Evolutionary conservation across 768 basidiomycete genomes (phyloP), one percentile per base, ranked within the genome.

Genomic region (Psilocybe cyanescens): DNA sequence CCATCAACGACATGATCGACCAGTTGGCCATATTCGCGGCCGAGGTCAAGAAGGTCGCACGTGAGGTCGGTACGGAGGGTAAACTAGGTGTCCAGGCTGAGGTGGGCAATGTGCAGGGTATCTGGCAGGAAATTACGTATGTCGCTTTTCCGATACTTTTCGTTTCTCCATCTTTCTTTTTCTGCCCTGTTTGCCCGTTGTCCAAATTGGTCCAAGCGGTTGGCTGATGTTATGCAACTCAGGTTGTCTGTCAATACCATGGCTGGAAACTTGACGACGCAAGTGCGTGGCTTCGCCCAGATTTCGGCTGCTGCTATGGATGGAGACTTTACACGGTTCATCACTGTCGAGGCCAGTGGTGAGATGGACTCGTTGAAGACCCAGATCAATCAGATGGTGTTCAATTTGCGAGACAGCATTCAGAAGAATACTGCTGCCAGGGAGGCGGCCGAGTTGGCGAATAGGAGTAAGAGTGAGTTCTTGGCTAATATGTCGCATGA

Each of bases 321-420:
- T 70, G 97, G 97, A 62, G 97, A 99, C 76, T 98, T 98, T 76
- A 97, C 95, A 24, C 87, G 95, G 16, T 99, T 99, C 83, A 98
- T 99, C 80, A 99, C 97, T 29, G 97, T 99, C 70, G 97, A 99
- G 70, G 97, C 97, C 1, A 90, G 87, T 63, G 97, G 97, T 55
- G 97, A 99, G 76, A 99, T 99, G 97, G 96, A 99, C 76, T 95
- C 94, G 51, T 84, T 99, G 78, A 99, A 99, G 84, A 97, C 95
- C 1, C 97, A 97, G 77, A 96, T 97, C 80, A 96, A 96, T 69
- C 93, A 97, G 76, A 99, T 99, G 97, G 94, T 99, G 58, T 97
- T 94, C 81, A 96, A 96, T 69, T 83, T 99, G 76, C 83, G 97
- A 28, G 96, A 99, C 72, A 89, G 87, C 66, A 97, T 99, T 55